These are phyloP conservation scores for Carex myosuroides DNA, from an alignment of 176 grass and related monocot genomes.

Conservation along the genomic window DNA sequence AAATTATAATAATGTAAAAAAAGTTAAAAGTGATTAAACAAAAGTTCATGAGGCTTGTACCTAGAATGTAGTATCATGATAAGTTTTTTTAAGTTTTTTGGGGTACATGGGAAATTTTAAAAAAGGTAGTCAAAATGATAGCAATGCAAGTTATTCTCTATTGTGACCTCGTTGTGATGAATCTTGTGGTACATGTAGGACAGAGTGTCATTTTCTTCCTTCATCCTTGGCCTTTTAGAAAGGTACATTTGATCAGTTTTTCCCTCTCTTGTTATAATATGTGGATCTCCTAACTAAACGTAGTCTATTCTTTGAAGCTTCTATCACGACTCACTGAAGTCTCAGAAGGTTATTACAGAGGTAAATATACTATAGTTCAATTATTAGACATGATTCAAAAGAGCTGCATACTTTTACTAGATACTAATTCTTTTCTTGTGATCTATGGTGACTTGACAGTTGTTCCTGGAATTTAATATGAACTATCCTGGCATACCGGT, in stretches of 20 bases:
- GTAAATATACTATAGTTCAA: conserved; percentile 34
- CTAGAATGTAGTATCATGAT: neutral
- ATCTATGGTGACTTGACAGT: conserved; percentile 37
- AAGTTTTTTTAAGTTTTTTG: neutral
- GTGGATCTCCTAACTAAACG: conserved; percentile 10
- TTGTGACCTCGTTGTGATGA: neutral
- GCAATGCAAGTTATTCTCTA: neutral
- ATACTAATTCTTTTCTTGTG: conserved; percentile 22
- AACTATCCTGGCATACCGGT: conserved; percentile 85
- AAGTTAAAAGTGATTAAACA: neutral
- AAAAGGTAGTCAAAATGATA: neutral
- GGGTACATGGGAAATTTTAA: neutral
- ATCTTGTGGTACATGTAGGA: conserved; percentile 40
- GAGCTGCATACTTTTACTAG: neutral
- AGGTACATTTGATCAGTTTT: conserved; percentile 42
- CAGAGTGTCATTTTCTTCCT: conserved; percentile 59
- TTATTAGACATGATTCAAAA: neutral
- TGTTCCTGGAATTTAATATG: conserved; percentile 91
- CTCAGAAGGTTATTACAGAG: conserved; percentile 88
- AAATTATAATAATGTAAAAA: neutral
- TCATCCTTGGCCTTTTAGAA: conserved; percentile 82
- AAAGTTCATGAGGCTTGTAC: neutral
- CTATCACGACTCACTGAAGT: conserved; percentile 83
- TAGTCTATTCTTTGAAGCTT: conserved; percentile 49
- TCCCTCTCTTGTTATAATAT: neutral